Base-by-base conservation (phyloP, 2,329 filamentous ascomycete genomes). In the Pseudocercospora ulei region DNA sequence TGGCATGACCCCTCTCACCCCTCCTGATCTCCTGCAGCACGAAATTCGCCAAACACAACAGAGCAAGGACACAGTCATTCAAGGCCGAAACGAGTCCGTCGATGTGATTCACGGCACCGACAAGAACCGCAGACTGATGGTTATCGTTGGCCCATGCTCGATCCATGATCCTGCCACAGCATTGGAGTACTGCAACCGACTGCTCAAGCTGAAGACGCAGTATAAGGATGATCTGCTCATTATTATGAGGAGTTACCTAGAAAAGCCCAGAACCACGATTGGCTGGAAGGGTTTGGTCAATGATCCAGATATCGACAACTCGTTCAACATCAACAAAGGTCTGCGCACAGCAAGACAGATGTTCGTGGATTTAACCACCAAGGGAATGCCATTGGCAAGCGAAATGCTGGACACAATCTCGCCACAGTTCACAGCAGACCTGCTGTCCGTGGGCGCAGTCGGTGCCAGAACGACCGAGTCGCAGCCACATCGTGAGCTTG, bases 261-360 rank as follows among this genome's bases (percentile, higher is more conserved):
- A 98, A 73, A 98, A 98, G 73, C 90, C 90, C 13, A 79, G 90
- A 49, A 98, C 90, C 17, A 98, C 90, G 0, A 85, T 98, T 17
- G 90, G 90, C 53, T 98, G 90, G 90, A 98, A 98, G 70, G 90
- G 90, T 34, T 70, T 98, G 55, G 93, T 98, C 69, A 96, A 98
- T 62, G 90, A 98, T 65, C 90, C 90, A 1, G 88, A 96, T 58
- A 93, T 98, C 59, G 87, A 96, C 65, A 88, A 94, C 63, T 90
- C 82, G 64, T 96, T 94, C 80, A 79, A 95, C 67, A 96, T 98
- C 69, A 96, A 96, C 73, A 96, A 96, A 72, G 90, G 90, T 12
- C 66, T 98, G 57, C 78, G 83, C 35, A 70, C 86, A 39, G 83
- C 85, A 39, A 75, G 90, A 52, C 80, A 96, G 65, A 73, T 98